A percentile compares a stretch with the other conserved stretches of the same genome.
phyloP scores from a whole-genome alignment of 805 yeast genomes.

The Lachancea cidri region DNA sequence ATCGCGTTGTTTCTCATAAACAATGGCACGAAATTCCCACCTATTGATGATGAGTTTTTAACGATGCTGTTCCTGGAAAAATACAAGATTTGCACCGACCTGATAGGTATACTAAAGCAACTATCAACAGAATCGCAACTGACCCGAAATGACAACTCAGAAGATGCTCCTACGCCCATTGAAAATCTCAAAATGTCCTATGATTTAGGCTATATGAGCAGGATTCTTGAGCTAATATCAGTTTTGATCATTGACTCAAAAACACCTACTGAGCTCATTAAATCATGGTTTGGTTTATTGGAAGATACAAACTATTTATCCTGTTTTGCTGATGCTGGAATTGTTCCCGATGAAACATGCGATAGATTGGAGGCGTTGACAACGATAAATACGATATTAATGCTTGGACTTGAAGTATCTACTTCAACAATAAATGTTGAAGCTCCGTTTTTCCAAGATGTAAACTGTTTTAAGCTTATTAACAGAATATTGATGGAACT shows the following conservation, averaged over 20 bases:
- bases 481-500: slow-evolving; percentile 37
- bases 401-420: slow-evolving; percentile 53
- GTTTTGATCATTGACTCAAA: slow-evolving; percentile 37
- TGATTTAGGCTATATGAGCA: slow-evolving; percentile 34
- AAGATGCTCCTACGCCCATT: slow-evolving; percentile 12
- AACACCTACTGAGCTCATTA: slow-evolving; percentile 31
- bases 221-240: slow-evolving; percentile 36
- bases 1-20: slow-evolving; percentile 33
- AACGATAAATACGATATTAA: slow-evolving; percentile 45
- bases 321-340: slow-evolving; percentile 2
- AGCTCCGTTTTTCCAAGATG: slow-evolving; percentile 39
- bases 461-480: slow-evolving; percentile 35
- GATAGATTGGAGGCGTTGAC: slow-evolving; percentile 40
- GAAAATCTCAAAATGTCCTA: slow-evolving; percentile 21
- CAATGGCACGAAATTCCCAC: slow-evolving; percentile 18
- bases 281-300: slow-evolving; percentile 55
- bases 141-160: not conserved
- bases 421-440: slow-evolving; percentile 38
- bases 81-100: slow-evolving; percentile 18
- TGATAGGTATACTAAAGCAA: slow-evolving; percentile 11
- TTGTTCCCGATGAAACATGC: slow-evolving; percentile 14
- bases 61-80: slow-evolving; percentile 18
- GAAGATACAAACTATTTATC: slow-evolving; percentile 30
- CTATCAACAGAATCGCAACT: not conserved
- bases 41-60: slow-evolving; percentile 20